These are phyloP conservation scores for Plasmodium inui DNA, from an alignment of 169 alveolate species.

Conservation along the genomic window DNA sequence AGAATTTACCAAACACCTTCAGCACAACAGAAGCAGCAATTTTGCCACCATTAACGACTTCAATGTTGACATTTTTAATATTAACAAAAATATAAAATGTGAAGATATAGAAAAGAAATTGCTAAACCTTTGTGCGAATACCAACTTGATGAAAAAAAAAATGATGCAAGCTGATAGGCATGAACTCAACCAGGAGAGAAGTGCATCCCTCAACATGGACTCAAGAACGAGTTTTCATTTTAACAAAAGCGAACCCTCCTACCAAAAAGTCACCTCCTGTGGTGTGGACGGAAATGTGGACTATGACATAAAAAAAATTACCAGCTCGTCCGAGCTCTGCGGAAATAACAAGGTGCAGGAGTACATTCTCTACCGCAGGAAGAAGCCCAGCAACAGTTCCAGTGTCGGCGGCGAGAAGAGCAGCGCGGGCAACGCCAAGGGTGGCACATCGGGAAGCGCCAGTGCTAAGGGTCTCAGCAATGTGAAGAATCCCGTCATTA, in stretches of 20 bases:
- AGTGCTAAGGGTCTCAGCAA: background rate
- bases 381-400: slow-evolving; percentile 4
- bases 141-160: slow-evolving; percentile 22
- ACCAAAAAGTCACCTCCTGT: background rate
- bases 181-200: slow-evolving; percentile 4
- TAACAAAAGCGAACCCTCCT: background rate
- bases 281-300: slow-evolving; percentile 20
- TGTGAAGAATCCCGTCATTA: background rate
- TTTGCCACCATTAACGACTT: slow-evolving; percentile 25
- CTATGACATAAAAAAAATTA: slow-evolving; percentile 59
- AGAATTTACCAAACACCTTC: slow-evolving; percentile 6
- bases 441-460: background rate
- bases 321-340: slow-evolving; percentile 16
- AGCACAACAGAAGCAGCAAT: background rate
- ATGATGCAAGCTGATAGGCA: background rate
- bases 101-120: slow-evolving; percentile 45
- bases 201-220: background rate
- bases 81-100: slow-evolving; percentile 33
- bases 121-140: slow-evolving; percentile 24
- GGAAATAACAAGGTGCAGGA: slow-evolving; percentile 66
- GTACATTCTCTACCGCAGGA: slow-evolving; percentile 47
- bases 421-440: background rate
- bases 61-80: slow-evolving; percentile 50
- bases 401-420: background rate
- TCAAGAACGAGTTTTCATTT: background rate